These are phyloP conservation scores for Russula virescens DNA, from an alignment of 768 basidiomycete genomes.

Conservation along the genomic window DNA sequence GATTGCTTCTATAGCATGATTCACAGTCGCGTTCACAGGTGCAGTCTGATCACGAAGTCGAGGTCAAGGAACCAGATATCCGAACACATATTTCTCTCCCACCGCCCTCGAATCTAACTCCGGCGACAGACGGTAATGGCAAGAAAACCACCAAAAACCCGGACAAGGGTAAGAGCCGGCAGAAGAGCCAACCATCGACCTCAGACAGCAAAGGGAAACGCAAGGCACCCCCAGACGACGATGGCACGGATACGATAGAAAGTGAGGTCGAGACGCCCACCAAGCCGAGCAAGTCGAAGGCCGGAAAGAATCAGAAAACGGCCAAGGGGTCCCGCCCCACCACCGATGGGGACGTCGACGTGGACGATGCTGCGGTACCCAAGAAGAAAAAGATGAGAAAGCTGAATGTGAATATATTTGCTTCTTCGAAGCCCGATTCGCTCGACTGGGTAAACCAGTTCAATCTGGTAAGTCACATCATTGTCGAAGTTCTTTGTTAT, in stretches of 20 bases:
- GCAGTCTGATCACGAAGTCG: not conserved
- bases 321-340: not conserved
- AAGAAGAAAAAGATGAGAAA: conserved; percentile 24
- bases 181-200: conserved; percentile 5
- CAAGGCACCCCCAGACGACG: conserved; percentile 29
- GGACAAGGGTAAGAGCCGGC: conserved; percentile 15
- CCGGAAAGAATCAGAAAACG: not conserved
- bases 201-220: conserved; percentile 35
- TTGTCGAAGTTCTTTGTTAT: no score
- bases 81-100: not conserved
- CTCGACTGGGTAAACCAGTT: no score
- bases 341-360: conserved; percentile 1
- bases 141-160: conserved; percentile 19
- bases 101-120: not conserved
- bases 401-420: conserved; percentile 20
- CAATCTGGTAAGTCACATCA: no score
- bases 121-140: not conserved
- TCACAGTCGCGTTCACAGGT: not conserved
- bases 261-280: no score
- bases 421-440: no score
- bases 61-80: not conserved
- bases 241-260: conserved; percentile 22
- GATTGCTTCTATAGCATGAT: not conserved
- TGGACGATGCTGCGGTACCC: conserved; percentile 7
- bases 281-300: no score